phyloP scores from a whole-genome alignment of 768 basidiomycete species.

The Suillus variegatus region DNA sequence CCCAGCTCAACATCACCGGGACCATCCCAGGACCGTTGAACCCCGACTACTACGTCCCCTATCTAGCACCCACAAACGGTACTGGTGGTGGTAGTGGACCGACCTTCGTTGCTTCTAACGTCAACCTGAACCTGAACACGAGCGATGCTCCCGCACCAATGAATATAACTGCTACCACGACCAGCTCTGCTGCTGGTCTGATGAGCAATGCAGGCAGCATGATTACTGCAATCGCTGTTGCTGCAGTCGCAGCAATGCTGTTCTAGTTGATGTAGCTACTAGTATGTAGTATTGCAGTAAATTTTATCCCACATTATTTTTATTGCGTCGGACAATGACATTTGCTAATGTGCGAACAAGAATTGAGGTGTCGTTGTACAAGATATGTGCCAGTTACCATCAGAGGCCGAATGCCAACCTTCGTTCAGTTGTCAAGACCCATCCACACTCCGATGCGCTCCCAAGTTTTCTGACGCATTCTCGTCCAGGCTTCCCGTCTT shows the following conservation, averaged over 20 bases:
- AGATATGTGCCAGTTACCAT: background rate
- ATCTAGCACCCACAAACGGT: conserved; percentile 41
- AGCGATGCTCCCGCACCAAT: conserved; percentile 38
- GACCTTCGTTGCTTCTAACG: conserved; percentile 37
- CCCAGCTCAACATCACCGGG: conserved; percentile 43
- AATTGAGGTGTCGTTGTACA: background rate
- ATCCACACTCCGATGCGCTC: conserved; percentile 30
- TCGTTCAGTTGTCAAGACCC: conserved; percentile 9
- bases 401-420: background rate
- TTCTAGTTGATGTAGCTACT: background rate
- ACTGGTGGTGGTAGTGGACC: conserved; percentile 44
- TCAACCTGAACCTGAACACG: conserved; percentile 37
- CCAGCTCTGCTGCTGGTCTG: conserved; percentile 3
- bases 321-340: background rate
- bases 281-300: background rate
- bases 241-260: background rate
- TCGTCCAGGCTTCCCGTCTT: conserved; percentile 30
- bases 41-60: conserved; percentile 40
- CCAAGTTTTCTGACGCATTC: conserved; percentile 34
- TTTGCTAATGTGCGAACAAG: background rate
- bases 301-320: background rate
- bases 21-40: conserved; percentile 47
- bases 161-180: conserved; percentile 36
- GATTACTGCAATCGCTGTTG: background rate
- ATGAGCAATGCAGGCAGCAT: background rate